Conservation (phyloP, 768 basidiomycete genomes). For the Suillus discolor region DNA sequence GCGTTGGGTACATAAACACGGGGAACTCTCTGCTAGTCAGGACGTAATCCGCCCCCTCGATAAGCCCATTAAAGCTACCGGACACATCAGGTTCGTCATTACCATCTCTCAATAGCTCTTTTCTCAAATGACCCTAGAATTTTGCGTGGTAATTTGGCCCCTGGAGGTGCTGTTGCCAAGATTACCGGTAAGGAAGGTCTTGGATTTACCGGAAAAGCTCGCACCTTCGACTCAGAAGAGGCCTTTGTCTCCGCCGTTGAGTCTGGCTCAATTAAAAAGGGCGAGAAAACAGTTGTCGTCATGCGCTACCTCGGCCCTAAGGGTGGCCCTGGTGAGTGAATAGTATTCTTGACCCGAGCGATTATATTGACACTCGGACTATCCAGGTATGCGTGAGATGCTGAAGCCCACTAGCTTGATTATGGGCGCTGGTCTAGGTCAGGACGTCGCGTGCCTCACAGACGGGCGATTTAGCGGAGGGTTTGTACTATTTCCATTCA, state of each 20-base stretch:
- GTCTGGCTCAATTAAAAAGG: conserved; percentile 83
- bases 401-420: conserved; percentile 96
- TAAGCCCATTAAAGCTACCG: conserved; percentile 86
- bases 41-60: conserved; percentile 87
- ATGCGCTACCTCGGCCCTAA: conserved; percentile 95
- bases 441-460: conserved; percentile 95
- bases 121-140: conserved; percentile 53
- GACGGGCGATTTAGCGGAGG: conserved; percentile 99
- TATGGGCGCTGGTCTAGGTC: conserved; percentile 96
- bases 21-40: conserved; percentile 71
- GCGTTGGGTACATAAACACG: conserved; percentile 79
- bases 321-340: conserved; percentile 83
- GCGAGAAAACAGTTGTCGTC: conserved; percentile 96
- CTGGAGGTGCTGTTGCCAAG: conserved; percentile 95
- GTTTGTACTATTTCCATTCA: conserved; percentile 48
- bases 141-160: conserved; percentile 88
- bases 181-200: conserved; percentile 96
- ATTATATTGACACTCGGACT: conserved; percentile 15
- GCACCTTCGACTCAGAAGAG: conserved; percentile 89
- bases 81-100: conserved; percentile 76
- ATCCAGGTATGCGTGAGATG: conserved; percentile 97
- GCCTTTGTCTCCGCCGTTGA: conserved; percentile 89
- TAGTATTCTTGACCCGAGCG: conserved; percentile 4
- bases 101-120: conserved; percentile 7
- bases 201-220: conserved; percentile 87